These are phyloP conservation scores for Abortiporus biennis DNA, from an alignment of 1,284 basidiomycete species.

Conservation along the genomic window DNA sequence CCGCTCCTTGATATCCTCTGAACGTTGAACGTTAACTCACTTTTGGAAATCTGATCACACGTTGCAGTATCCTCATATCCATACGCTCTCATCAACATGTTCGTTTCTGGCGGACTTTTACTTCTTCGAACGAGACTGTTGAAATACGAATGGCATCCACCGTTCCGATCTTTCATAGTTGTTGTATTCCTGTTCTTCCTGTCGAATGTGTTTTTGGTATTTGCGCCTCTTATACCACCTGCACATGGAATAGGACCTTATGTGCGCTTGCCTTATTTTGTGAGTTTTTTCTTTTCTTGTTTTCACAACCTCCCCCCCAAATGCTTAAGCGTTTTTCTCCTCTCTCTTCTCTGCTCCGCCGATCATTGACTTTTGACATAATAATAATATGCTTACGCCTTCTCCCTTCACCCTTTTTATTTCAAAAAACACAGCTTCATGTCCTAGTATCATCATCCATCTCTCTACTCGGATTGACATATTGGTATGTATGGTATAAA, in stretches of 20 bases:
- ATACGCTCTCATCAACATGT: constrained; percentile 45
- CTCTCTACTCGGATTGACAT: background rate
- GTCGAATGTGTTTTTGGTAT: constrained; percentile 56
- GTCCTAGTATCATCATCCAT: background rate
- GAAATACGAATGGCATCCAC: constrained; percentile 52
- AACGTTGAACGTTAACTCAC: too few relatives aligned
- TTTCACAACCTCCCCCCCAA: too few relatives aligned
- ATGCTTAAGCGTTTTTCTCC: too few relatives aligned
- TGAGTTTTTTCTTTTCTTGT: constrained; percentile 34
- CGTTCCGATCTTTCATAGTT: constrained; percentile 46
- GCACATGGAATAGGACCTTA: constrained; percentile 43
- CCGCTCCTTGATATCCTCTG: too few relatives aligned
- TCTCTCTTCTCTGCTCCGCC: too few relatives aligned
- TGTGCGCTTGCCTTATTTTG: constrained; percentile 58
- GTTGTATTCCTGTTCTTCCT: constrained; percentile 50
- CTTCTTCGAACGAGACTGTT: constrained; percentile 43
- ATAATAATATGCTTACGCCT: too few relatives aligned
- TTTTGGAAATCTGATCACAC: too few relatives aligned
- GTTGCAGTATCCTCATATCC: constrained; percentile 48
- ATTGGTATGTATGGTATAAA: background rate
- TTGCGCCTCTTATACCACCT: constrained; percentile 57
- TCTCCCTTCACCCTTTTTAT: too few relatives aligned
- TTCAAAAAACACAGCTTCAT: too few relatives aligned
- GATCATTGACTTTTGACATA: too few relatives aligned
- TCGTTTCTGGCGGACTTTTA: constrained; percentile 56